Conservation (phyloP, 2,329 filamentous ascomycete species). For the Onygenales sp. region DNA sequence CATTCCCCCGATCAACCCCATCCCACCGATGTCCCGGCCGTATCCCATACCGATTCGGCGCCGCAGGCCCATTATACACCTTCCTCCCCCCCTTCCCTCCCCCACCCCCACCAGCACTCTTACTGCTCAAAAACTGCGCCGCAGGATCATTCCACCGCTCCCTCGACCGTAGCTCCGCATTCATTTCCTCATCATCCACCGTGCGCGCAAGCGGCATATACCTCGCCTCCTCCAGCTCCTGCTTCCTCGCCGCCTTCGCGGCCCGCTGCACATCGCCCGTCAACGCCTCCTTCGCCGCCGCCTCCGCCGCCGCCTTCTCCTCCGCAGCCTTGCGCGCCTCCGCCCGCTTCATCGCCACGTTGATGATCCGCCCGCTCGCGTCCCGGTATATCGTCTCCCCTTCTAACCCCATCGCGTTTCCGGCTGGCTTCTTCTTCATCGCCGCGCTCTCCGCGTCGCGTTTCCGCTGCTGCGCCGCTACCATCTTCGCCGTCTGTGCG, state of each 20-base stretch:
- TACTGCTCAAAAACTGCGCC: slow-evolving; percentile 58
- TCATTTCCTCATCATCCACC: slow-evolving; percentile 79
- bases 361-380: slow-evolving; percentile 87
- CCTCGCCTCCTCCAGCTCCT: slow-evolving; percentile 68
- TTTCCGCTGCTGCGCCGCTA: slow-evolving; percentile 54
- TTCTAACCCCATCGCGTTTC: slow-evolving; percentile 1
- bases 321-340: slow-evolving; percentile 74
- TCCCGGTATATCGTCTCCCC: slow-evolving; percentile 58
- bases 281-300: slow-evolving; percentile 57
- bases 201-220: slow-evolving; percentile 69
- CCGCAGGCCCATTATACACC: slow-evolving; percentile 66
- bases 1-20: slow-evolving; percentile 87
- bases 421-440: slow-evolving; percentile 5
- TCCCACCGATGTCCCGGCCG: slow-evolving; percentile 91
- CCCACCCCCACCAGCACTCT: slow-evolving; percentile 39
- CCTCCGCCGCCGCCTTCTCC: slow-evolving; percentile 56
- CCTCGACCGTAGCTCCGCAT: slow-evolving; percentile 66
- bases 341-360: slow-evolving; percentile 80
- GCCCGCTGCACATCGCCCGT: slow-evolving; percentile 78
- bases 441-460: slow-evolving; percentile 35
- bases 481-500: slow-evolving; percentile 61
- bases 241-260: slow-evolving; percentile 54
- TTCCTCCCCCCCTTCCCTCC: slow-evolving; percentile 41
- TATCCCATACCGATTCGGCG: slow-evolving; percentile 91
- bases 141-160: slow-evolving; percentile 93